Evolutionary conservation across 2,329 filamentous ascomycete genomes (phyloP), one percentile per base, ranked within the genome.

Genomic region (Calonectria honghensis): DNA sequence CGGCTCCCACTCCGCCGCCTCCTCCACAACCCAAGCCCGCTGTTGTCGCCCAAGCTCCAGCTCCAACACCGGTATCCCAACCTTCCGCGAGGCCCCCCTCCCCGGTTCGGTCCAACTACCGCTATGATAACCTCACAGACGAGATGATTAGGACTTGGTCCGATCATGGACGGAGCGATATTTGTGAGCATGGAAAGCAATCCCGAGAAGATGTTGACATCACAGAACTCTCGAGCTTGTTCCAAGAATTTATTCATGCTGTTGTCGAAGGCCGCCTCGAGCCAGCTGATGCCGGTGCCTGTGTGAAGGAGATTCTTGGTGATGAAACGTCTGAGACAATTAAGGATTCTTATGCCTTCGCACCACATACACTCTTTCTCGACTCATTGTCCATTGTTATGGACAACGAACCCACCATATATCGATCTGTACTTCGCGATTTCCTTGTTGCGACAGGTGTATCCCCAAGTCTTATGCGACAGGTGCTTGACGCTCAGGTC

Each of bases 181-280:
- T 98, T 16, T 85, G 96, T 27, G 89, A 92, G 29, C 89, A 91
- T 79, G 94, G 93, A 31, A 84, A 90, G 54, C 88, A 92, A 78
- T 93, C 93, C 63, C 91, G 92, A 79, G 86, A 91, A 45, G 90
- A 94, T 77, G 91, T 94, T 78, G 93, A 97, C 81, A 87, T 91
- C 10, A 88, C 93, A 59, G 91, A 92, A 72, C 87, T 98, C 48
- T 92, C 93, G 37, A 90, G 90, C 18, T 87, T 98, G 29, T 95
- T 96, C 79, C 95, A 98, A 85, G 97, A 99, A 83, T 90, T 98
- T 48, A 91, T 97, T 45, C 92, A 93, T 75, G 92, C 95, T 41
- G 93, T 93, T 24, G 86, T 97, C 16, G 93, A 95, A 81, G 90
- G 89, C 52, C 91, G 93, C 64, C 85, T 98, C 59, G 88, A 90